Evolutionary conservation across 2,329 filamentous ascomycete genomes (phyloP), one percentile per base, ranked within the genome.

Genomic region (Cordyceps cicadae): DNA sequence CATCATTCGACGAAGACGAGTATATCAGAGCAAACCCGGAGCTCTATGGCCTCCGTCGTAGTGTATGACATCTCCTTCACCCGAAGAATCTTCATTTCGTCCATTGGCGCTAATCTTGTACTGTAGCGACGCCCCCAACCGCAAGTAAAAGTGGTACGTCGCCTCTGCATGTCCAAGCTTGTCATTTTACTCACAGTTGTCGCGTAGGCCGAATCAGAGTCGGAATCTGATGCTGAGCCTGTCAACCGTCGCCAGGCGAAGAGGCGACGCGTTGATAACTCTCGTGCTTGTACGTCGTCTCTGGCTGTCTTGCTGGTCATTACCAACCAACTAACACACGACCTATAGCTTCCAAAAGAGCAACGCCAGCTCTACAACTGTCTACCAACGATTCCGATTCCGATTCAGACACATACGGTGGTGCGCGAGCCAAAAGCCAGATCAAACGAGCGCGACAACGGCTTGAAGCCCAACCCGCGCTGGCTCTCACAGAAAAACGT

Each of bases 21-120:
- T 92, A 87, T 70, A 96, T 97, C 68, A 83, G 87, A 68, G 89
- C 90, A 70, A 96, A 99, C 69, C 94, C 94, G 50, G 92, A 96
- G 75, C 80, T 99, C 9, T 99, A 97, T 77, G 94, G 94, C 53
- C 81, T 99, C 66, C 86, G 94, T 67, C 85, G 94, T 77, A 99
- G 94, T 78, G 92, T 94, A 87, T 64, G 88, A 75, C 56, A n/a
- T 56, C 39, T 37, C 45, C 9, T 15, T 9, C 43, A 15, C 46
- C 32, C 63, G 66, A 67, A 66, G 68, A 62, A 11, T 1, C 56
- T 65, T 65, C 54, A 60, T 17, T 54, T 60, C 64, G 62, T 62
- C 46, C 46, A 49, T 60, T 66, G 51, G 43, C 51, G 66, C 72
- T 77, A 66, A 77, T 72, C 66, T 62, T 37, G 55, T 63, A 48